Percentiles rank a stretch among this genome's conserved stretches.
These are phyloP conservation scores for Mortierella sp. DNA, from an alignment of 371 early-diverging fungal genomes.

Conservation along the genomic window DNA sequence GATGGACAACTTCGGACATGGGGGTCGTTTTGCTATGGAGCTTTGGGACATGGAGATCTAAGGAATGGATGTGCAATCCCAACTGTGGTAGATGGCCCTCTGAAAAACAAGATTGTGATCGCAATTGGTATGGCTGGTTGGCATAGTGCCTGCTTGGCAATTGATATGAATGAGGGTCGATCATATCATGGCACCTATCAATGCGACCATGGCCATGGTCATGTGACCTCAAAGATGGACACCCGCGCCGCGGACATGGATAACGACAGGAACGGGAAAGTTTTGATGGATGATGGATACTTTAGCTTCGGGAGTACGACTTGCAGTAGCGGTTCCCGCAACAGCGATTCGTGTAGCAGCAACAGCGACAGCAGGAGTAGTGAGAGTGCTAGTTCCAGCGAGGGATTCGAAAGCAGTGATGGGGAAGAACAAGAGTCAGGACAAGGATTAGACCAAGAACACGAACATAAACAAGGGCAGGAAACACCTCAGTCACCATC, in stretches of 20 bases:
- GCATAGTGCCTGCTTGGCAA: slow-evolving; percentile 48
- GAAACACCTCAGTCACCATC: too few species aligned
- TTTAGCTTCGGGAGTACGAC: slow-evolving; percentile 20
- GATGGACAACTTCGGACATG: slow-evolving; percentile 45
- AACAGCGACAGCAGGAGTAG: slow-evolving; percentile 5
- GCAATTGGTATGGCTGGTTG: slow-evolving; percentile 40
- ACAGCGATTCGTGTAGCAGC: too few species aligned
- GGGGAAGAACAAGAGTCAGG: slow-evolving; percentile 33
- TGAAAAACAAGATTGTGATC: slow-evolving; percentile 38
- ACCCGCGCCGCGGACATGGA: background rate
- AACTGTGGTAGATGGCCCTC: slow-evolving; percentile 32
- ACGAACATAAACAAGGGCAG: too few species aligned
- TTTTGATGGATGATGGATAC: slow-evolving; percentile 28
- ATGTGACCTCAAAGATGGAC: background rate
- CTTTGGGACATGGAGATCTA: slow-evolving; percentile 42
- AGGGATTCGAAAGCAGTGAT: slow-evolving; percentile 30
- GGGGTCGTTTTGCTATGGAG: slow-evolving; percentile 43
- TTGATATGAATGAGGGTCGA: slow-evolving; percentile 34
- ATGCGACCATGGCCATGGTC: background rate
- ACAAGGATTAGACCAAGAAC: too few species aligned
- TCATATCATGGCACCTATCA: background rate
- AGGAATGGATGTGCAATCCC: slow-evolving; percentile 23
- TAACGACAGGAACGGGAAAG: background rate
- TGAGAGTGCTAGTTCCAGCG: slow-evolving; percentile 20
- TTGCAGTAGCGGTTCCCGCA: slow-evolving; percentile 5